Base-by-base conservation (phyloP, 2,329 filamentous ascomycete species). In the Paracoccidioides brasiliensis region DNA sequence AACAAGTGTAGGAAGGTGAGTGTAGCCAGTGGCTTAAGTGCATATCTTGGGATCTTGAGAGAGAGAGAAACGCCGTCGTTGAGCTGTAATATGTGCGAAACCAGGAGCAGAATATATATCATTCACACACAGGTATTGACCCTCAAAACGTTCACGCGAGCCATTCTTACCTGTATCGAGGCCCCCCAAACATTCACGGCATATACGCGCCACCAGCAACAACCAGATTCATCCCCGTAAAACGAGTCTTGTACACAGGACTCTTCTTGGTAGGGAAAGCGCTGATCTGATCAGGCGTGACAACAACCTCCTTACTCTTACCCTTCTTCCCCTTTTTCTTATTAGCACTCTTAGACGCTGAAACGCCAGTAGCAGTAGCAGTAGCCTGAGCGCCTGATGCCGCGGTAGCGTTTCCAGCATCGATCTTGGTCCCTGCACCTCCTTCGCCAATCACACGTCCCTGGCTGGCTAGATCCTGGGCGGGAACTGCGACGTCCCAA, bases 241-340 rank as follows among this genome's bases (percentile, higher is more conserved):
- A 96, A 65, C 86, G 82, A 54, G 95, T 90, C 72, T 91, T 93
- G 71, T 94, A 88, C 9, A 97, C 88, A 0, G 91, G 90, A 14
- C 86, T 91, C 74, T 95, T 95, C 80, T 98, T 98, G 3, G 93
- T 97, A 0, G 89, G 84, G 67, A 96, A 97, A 0, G 88, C 90
- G 60, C 83, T 89, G 72, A 98, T 94, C 72, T 97, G 93, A 66
- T 98, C 93, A 0, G 90, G 85, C 0, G 86, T 90, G 46, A 95
- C 86, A 64, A 88, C 88, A 3, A 90, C 88, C 64, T 96, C 91
- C 70, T 96, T 96, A 55, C 81, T 82, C 70, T 88, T 88, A 22
- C 22, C 22, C 75, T 94, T 95, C 78, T 74, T 73, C 12, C 45
- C 50, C 22, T 53, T 38, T 6, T 60, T 57, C 5, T 58, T 57